These are phyloP conservation scores for Lentinula aciculospora DNA, from an alignment of 768 basidiomycete genomes.

Conservation along the genomic window DNA sequence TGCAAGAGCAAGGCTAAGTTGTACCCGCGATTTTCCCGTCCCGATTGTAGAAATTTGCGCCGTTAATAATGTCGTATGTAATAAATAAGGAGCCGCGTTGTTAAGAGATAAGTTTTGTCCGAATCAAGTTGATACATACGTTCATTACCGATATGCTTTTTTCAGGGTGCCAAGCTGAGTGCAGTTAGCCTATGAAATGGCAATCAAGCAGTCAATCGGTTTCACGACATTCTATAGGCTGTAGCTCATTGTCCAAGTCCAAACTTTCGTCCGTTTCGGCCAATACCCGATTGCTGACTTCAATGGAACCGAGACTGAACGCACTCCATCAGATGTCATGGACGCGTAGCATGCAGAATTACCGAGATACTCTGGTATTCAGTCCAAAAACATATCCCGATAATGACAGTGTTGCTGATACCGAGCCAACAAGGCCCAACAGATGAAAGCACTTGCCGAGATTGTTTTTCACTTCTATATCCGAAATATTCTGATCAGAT, in stretches of 20 bases:
- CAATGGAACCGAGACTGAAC: not conserved
- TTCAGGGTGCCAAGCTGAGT: not conserved
- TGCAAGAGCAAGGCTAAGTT: not conserved
- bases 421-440: not conserved
- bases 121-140: not conserved
- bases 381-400: not conserved
- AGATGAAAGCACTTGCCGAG: not conserved
- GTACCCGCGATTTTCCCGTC: no score
- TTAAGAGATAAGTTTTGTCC: no score
- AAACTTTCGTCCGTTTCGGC: not conserved
- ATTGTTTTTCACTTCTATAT: not conserved
- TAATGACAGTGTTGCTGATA: not conserved
- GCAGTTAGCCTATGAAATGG: not conserved
- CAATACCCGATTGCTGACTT: conserved; percentile 1
- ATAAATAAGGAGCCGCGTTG: no score
- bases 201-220: not conserved
- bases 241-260: not conserved
- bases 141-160: not conserved
- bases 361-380: not conserved
- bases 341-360: not conserved
- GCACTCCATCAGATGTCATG: not conserved
- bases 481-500: not conserved
- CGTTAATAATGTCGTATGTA: no score
- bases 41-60: no score
- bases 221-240: not conserved